Evolutionary conservation across 148 eudicot species (phyloP).

Genomic region (Selenicereus undatus): DNA sequence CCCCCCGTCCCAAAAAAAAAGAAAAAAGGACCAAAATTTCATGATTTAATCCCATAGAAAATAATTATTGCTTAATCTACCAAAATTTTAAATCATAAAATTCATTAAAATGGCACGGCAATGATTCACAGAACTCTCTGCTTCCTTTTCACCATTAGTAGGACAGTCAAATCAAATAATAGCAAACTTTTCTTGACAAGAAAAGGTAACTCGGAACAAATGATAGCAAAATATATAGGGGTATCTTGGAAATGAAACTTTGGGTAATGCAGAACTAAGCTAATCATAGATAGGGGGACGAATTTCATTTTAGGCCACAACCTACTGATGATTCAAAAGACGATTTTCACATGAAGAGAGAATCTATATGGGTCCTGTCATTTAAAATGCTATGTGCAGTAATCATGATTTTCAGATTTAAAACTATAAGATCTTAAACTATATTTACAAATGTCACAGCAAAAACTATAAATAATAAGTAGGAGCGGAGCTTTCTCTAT

Average conservation of each 20-base stretch:
- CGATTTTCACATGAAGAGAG: too few relatives aligned
- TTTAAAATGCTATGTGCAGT: neutral
- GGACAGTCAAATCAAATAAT: neutral
- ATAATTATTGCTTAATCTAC: too few relatives aligned
- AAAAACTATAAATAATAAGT: too few relatives aligned
- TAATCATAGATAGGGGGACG: neutral
- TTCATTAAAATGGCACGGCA: neutral
- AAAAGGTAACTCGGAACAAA: too few relatives aligned
- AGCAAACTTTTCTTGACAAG: too few relatives aligned
- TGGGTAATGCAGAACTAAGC: neutral
- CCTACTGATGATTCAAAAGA: neutral
- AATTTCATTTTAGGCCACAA: neutral
- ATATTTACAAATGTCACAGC: neutral
- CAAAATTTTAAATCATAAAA: neutral
- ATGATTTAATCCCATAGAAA: neutral
- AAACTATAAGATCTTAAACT: too few relatives aligned
- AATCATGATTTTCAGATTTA: neutral
- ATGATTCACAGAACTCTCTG: neutral
- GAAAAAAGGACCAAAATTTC: neutral
- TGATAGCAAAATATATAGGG: neutral
- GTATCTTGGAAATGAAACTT: neutral
- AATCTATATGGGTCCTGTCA: neutral
- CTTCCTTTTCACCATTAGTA: neutral
- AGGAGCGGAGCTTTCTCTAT: too few relatives aligned
- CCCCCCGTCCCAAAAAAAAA: neutral